Evolutionary conservation across 352 stramenopile species (phyloP), one percentile per base, ranked within the genome.

Genomic region (Globisporangium megalacanthum): DNA sequence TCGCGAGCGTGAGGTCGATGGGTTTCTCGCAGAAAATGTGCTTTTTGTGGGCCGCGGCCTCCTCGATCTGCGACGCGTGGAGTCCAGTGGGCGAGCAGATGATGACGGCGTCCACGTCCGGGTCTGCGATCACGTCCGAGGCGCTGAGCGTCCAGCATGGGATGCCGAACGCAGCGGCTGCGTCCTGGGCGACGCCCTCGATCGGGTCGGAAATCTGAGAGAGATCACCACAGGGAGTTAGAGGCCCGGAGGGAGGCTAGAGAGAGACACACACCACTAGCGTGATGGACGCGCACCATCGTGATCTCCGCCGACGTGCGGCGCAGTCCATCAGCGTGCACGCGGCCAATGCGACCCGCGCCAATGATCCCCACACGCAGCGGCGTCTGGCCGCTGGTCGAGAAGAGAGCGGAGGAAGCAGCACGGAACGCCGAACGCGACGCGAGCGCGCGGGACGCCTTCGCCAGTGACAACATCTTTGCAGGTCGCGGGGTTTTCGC

Each of bases 61-160:
- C 83, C 46, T 97, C 94, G 66, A 98, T 98, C 77, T 98, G 95
- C 62, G 97, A 84, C 14, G 94, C 95, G 77, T 98, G 95, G 53
- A 81, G 91, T 33, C 85, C 70, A 17, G 89, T 98, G 3, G 95
- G 95, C 13, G 94, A 98, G 70, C 95, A 99, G 75, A 99, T 98
- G 78, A 97, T 84, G 13, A 99, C 92, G 14, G 94, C 95, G 70
- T 99, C 92, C 37, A 98, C 86, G 14, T 97, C 87, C 1, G 92
- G 89, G 63, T 98, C 79, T 10, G 72, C 75, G 59, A 99, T 93
- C 10, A 98, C 82, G n/a, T 98, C 93, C 48, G 90, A 90, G 4
- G 86, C 73, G 65, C 79, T 56, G n/a, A 75, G 73, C 11, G 83
- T 86, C 74, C 79, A 89, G 35, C 80, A 75, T 19, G 75, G 66